Evolutionary conservation across 2,329 filamentous ascomycete species (phyloP).

Genomic region (Pestalotiopsis sp.): DNA sequence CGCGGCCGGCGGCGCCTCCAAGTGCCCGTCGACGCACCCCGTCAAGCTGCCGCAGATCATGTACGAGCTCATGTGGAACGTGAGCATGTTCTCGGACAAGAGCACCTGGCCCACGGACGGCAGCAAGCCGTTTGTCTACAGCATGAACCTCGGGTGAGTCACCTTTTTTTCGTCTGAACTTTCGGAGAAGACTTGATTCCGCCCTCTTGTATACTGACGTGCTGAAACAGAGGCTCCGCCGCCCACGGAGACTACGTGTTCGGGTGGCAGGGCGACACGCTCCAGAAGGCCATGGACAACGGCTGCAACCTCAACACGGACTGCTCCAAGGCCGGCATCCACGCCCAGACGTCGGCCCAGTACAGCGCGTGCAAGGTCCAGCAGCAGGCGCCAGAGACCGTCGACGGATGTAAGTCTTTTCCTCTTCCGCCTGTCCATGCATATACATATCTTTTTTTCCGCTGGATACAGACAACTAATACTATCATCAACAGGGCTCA

Average conservation of each 20-base stretch:
- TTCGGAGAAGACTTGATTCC: too few relatives aligned
- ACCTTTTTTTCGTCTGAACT: too few relatives aligned
- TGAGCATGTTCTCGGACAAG: slow-evolving; percentile 42
- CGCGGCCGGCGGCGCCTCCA: slow-evolving; percentile 45
- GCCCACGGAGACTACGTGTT: slow-evolving; percentile 56
- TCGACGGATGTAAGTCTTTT: slow-evolving; percentile 48
- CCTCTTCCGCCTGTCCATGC: slow-evolving; percentile 10
- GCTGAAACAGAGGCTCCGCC: slow-evolving; percentile 39
- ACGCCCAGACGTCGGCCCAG: slow-evolving; percentile 43
- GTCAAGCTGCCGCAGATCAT: slow-evolving; percentile 51
- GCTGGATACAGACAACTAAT: not conserved
- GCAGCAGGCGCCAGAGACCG: slow-evolving; percentile 50
- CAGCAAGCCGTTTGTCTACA: slow-evolving; percentile 44
- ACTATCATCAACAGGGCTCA: slow-evolving; percentile 24
- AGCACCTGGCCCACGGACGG: slow-evolving; percentile 45
- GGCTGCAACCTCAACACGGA: slow-evolving; percentile 48
- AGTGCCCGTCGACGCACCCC: slow-evolving; percentile 47
- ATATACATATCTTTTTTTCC: not conserved
- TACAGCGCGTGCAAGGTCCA: slow-evolving; percentile 49
- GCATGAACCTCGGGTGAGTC: slow-evolving; percentile 44
- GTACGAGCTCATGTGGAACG: slow-evolving; percentile 52
- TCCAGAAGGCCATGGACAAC: slow-evolving; percentile 52
- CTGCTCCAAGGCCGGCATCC: slow-evolving; percentile 46
- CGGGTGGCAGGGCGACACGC: slow-evolving; percentile 50
- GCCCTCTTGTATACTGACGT: not conserved